Base-by-base conservation (phyloP, 805 yeast species). In the Yamadazyma takamatsuzukensis region DNA sequence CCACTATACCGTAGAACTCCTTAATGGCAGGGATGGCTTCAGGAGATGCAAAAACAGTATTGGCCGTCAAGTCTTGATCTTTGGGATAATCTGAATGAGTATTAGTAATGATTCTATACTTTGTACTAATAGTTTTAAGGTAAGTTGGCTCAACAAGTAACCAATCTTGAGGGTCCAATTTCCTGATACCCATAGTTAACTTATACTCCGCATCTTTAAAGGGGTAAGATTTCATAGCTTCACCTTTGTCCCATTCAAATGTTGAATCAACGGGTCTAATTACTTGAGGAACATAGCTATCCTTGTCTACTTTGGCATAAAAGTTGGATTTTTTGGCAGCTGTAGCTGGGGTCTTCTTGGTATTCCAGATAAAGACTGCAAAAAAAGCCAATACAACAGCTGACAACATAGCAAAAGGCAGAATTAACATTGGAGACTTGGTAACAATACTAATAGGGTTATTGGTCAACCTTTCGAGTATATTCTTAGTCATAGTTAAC, bases 171-270 rank as follows among this genome's bases (percentile, higher is more conserved):
- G 53, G 47, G 10, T 55, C 57, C 21, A 66, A 40, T 18, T 40
- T 62, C 38, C 68, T 61, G 31, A 80, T 65, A 1, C 80, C 83
- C 81, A 83, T 73, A 3, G 81, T 80, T 54, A 82, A 56, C 40
- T 68, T 71, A 45, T 80, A 78, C 29, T 62, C 72, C 11, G 76
- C 80, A 28, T 73, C 66, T 48, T 75, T 78, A 61, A 78, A 81
- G 1, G 86, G 87, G 24, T 40, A 56, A 7, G 61, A 56, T 31
- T 51, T 57, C 23, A 53, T 25, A 2, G 38, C 37, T 10, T 29
- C 36, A 5, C 27, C 21, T 23, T 41, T 35, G 16, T 57, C 48
- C 65, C 65, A 60, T 11, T 41, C 33, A 34, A 60, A 60, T 19
- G 37, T 40, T 4, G 37, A 17, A 2, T 29, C 36, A 1, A 58